phyloP scores from a whole-genome alignment of 495 filamentous ascomycete species.

The Entonaema liquescens region DNA sequence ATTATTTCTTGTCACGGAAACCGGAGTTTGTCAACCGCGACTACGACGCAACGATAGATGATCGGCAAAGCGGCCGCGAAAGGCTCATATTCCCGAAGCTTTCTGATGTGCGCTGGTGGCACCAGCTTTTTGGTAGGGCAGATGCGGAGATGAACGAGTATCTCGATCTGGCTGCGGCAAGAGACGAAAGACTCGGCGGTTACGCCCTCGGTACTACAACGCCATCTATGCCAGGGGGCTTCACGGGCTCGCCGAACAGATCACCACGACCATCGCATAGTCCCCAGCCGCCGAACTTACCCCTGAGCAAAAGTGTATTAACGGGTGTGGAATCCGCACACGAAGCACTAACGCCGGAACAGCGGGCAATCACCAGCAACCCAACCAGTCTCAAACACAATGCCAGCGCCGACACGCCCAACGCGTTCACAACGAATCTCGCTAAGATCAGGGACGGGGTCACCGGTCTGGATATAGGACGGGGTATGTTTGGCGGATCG shows the following conservation, averaged over 20 bases:
- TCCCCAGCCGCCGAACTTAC: slow-evolving; percentile 46
- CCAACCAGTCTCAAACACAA: slow-evolving; percentile 51
- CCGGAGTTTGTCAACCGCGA: slow-evolving; percentile 81
- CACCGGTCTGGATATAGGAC: slow-evolving; percentile 54
- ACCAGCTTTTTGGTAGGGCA: slow-evolving; percentile 81
- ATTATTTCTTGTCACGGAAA: slow-evolving; percentile 84
- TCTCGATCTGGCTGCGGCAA: slow-evolving; percentile 51
- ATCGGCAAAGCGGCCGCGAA: slow-evolving; percentile 77
- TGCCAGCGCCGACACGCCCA: slow-evolving; percentile 51
- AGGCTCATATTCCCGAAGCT: slow-evolving; percentile 81
- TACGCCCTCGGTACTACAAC: slow-evolving; percentile 27
- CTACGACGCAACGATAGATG: slow-evolving; percentile 81
- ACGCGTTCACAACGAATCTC: slow-evolving; percentile 49
- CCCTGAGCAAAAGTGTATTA: slow-evolving; percentile 54
- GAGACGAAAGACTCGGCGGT: slow-evolving; percentile 41
- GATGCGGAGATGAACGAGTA: slow-evolving; percentile 93
- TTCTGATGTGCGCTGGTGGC: slow-evolving; percentile 85
- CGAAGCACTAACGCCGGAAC: slow-evolving; percentile 50
- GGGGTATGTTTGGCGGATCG: slow-evolving; percentile 35
- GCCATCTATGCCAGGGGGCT: slow-evolving; percentile 18
- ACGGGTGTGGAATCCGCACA: slow-evolving; percentile 53
- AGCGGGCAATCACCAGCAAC: not conserved
- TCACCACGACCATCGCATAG: not conserved
- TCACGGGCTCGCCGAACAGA: slow-evolving; percentile 6
- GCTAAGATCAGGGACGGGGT: slow-evolving; percentile 58